Base-by-base conservation (phyloP, 75 land plant genomes). In the Pinus tabuliformis region DNA sequence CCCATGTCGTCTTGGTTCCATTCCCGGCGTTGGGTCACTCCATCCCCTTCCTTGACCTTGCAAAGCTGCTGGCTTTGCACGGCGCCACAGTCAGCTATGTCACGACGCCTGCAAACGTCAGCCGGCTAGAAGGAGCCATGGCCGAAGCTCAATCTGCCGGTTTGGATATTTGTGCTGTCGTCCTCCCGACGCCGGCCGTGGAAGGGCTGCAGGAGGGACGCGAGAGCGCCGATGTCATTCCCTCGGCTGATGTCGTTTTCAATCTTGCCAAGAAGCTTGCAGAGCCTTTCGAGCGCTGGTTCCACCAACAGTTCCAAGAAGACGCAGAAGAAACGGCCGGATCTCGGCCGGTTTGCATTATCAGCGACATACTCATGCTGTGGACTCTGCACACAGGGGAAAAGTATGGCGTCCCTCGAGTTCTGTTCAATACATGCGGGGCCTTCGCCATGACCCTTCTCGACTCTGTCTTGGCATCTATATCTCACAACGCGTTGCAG, bases 21-120 rank as follows among this genome's bases (percentile, higher is more conserved):
- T 82, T 86, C 79, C 77, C 82, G 81, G 56, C 84, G 15, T 75
- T 76, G 61, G 86, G 86, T 22, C 87, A 86, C 74, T 75, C 75
- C 26, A 86, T 79, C 37, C 84, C 84, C 18, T 59, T 82, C 73
- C 81, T 81, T 59, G 26, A 82, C 63, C 78, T 81, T 3, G 76
- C 81, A 5, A 83, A 58, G 68, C 87, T 77, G 56, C 87, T 82
- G 76, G 75, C 64, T 15, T 75, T 52, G 22, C 81, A 17, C 21
- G 59, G 56, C 21, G 20, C 76, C 60, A 28, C 73, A 42, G 66
- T 82, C 72, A 83, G 82, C n/a, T 8, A 80, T 79, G 16, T 82
- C 82, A 86, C 88, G 56, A 86, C 85, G 21, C 72, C 77, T 22
- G 74, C 56, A 9, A 83, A 85, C 77, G 57, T 26, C 6, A 73